Conservation (phyloP, 495 filamentous ascomycete species). For the Penicillium mononematosum region DNA sequence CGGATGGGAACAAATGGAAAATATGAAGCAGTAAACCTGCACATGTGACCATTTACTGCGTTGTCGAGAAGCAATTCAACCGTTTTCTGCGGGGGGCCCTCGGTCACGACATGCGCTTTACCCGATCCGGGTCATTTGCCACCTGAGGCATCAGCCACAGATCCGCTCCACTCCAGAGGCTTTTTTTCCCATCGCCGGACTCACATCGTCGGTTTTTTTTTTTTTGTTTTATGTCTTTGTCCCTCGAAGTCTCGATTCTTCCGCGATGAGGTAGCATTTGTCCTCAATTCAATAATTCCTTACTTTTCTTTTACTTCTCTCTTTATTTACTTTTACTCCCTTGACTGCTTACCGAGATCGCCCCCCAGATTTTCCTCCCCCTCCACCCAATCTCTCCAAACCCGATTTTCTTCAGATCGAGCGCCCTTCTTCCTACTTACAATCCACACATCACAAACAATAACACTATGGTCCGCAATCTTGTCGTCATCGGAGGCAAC, state of each 20-base stretch:
- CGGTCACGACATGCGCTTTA: conserved; percentile 28
- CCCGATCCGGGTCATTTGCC: conserved; percentile 29
- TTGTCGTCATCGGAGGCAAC: conserved; percentile 89
- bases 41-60: conserved; percentile 9
- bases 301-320: conserved; percentile 20
- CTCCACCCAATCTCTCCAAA: conserved; percentile 32
- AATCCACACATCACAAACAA: conserved; percentile 11
- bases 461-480: conserved; percentile 82
- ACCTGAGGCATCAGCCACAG: conserved; percentile 19
- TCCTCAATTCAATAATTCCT: conserved; percentile 20
- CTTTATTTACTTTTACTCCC: conserved; percentile 1
- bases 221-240: conserved; percentile 23
- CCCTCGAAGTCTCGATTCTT: conserved; percentile 22
- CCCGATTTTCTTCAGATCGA: conserved; percentile 30
- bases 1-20: conserved; percentile 10
- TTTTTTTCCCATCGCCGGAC: too few relatives aligned
- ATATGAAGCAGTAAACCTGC: conserved; percentile 8
- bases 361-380: conserved; percentile 40
- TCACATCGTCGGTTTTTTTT: too few relatives aligned
- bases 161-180: too few relatives aligned
- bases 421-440: conserved; percentile 13
- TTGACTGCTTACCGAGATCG: conserved; percentile 25
- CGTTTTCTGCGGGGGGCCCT: conserved; percentile 20
- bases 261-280: conserved; percentile 42
- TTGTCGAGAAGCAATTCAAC: conserved; percentile 10